Conservation (phyloP, 139 green algal genomes). For the Tetratostichococcus sp. region DNA sequence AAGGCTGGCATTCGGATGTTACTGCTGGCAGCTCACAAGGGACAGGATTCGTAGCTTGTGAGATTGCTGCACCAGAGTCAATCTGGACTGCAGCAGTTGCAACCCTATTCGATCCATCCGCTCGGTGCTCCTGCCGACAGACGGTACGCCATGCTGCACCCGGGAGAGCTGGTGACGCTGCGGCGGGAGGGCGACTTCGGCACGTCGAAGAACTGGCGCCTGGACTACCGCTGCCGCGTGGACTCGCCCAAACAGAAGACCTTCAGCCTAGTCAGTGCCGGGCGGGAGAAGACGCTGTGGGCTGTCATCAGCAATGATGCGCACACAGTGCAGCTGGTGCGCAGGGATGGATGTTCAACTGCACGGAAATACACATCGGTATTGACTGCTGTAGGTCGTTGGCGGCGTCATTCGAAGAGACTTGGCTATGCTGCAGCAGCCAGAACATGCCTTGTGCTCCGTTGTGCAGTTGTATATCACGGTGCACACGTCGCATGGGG, state of each 20-base stretch:
- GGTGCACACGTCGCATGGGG: background rate
- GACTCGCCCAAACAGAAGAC: background rate
- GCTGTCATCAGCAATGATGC: background rate
- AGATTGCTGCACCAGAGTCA: too few species aligned
- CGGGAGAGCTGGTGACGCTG: background rate
- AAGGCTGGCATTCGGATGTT: too few species aligned
- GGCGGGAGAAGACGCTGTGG: conserved; percentile 1
- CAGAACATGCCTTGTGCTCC: background rate
- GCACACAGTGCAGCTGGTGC: background rate
- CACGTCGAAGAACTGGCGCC: background rate
- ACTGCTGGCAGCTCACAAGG: too few species aligned
- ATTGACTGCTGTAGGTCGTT: too few species aligned
- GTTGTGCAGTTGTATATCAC: background rate
- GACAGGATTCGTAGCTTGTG: too few species aligned
- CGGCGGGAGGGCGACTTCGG: background rate
- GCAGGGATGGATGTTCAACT: too few species aligned
- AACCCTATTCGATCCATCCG: too few species aligned
- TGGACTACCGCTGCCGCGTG: background rate
- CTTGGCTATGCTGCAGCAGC: background rate
- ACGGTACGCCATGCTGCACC: background rate
- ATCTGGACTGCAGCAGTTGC: too few species aligned
- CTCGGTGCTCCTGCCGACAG: background rate
- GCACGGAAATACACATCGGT: too few species aligned
- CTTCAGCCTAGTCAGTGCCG: background rate
- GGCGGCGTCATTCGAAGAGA: too few species aligned